These are phyloP conservation scores for Crithidia fasciculata DNA, from an alignment of 208 protist species.

Conservation along the genomic window DNA sequence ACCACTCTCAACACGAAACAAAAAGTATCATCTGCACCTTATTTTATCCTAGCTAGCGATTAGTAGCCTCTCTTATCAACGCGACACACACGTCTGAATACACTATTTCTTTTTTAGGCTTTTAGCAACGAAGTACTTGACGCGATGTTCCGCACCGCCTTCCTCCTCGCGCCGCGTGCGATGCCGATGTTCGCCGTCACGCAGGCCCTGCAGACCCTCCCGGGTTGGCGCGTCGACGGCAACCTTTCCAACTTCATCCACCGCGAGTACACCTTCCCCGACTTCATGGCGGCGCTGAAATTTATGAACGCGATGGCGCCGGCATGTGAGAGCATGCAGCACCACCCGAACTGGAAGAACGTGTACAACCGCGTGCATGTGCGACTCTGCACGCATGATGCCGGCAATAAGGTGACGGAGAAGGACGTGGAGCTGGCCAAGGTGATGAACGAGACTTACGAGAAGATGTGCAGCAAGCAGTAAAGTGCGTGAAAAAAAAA, in stretches of 20 bases:
- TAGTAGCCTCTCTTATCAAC: too few species aligned
- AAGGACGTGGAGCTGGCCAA: constrained; percentile 80
- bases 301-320: constrained; percentile 91
- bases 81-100: too few species aligned
- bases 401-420: constrained; percentile 80
- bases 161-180: constrained; percentile 23
- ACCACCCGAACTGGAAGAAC: constrained; percentile 97
- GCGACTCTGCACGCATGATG: constrained; percentile 95
- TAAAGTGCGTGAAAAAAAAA: neutral
- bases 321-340: constrained; percentile 86
- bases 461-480: constrained; percentile 6
- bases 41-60: too few species aligned
- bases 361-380: constrained; percentile 94
- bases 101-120: too few species aligned
- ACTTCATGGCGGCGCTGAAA: constrained; percentile 90
- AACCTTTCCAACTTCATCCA: constrained; percentile 57
- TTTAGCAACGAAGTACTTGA: neutral
- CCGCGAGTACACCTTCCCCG: constrained; percentile 74
- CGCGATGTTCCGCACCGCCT: constrained; percentile 19
- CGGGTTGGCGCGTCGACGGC: constrained; percentile 68
- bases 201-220: constrained; percentile 78
- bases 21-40: too few species aligned
- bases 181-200: constrained; percentile 83
- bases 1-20: too few species aligned
- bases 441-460: constrained; percentile 64